Evolutionary conservation across 305 asterid species (phyloP).

Genomic region (Ilex paraguariensis): DNA sequence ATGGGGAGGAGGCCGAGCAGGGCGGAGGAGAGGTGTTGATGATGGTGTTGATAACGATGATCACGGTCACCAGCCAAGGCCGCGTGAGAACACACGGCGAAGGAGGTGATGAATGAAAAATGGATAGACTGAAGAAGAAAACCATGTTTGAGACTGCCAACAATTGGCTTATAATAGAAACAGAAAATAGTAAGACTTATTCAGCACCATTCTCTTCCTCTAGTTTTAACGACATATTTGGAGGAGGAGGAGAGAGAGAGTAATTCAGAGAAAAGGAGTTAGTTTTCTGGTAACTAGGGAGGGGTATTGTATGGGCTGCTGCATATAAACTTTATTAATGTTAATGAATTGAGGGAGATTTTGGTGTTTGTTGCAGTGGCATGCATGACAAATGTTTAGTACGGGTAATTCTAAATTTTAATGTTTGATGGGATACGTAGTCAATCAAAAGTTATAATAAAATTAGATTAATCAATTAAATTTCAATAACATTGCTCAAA

Average conservation of each 20-base stretch:
- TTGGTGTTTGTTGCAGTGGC: too few relatives aligned
- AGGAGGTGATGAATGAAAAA: slow-evolving; percentile 25
- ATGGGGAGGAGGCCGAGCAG: neutral
- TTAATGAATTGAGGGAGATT: too few relatives aligned
- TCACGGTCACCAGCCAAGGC: slow-evolving; percentile 47
- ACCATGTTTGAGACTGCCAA: slow-evolving; percentile 21
- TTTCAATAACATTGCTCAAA: too few relatives aligned
- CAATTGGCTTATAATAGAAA: slow-evolving; percentile 23
- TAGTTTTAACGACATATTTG: slow-evolving; percentile 21
- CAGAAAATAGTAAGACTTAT: slow-evolving; percentile 23
- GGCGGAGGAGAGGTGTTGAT: slow-evolving; percentile 1
- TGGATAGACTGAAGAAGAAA: slow-evolving; percentile 20
- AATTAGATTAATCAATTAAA: too few relatives aligned
- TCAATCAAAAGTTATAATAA: too few relatives aligned
- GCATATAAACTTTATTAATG: too few relatives aligned
- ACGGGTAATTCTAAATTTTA: too few relatives aligned
- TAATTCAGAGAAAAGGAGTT: too few relatives aligned
- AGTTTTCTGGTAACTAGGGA: too few relatives aligned
- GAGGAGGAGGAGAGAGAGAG: neutral
- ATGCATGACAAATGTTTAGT: too few relatives aligned
- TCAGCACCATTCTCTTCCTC: slow-evolving; percentile 40
- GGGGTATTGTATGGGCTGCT: too few relatives aligned
- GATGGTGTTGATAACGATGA: slow-evolving; percentile 5
- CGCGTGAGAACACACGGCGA: slow-evolving; percentile 52
- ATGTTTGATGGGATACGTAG: too few relatives aligned